phyloP scores from a whole-genome alignment of 1,284 basidiomycete species.

The Porodaedalea pini region DNA sequence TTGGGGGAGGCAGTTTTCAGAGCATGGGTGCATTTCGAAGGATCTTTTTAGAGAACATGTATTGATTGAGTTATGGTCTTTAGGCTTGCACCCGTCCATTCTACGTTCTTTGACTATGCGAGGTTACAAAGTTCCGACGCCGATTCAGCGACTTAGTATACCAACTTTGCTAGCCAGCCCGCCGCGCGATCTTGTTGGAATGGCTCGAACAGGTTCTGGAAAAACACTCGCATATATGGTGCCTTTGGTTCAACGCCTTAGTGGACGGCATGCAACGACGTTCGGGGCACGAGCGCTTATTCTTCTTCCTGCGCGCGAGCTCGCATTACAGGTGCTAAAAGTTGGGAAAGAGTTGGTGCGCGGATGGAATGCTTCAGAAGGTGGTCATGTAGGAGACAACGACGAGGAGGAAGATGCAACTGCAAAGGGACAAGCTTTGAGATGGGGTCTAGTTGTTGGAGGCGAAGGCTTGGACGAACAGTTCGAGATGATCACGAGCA shows the following conservation, averaged over 20 bases:
- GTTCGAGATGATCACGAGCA: slow-evolving; percentile 91
- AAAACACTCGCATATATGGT: slow-evolving; percentile 97
- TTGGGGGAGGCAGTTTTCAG: slow-evolving; percentile 83
- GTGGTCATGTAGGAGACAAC: slow-evolving; percentile 61
- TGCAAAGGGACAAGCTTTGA: slow-evolving; percentile 63
- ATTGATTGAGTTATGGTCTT: not conserved
- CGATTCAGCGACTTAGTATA: slow-evolving; percentile 91
- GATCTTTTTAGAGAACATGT: slow-evolving; percentile 3
- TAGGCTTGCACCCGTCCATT: slow-evolving; percentile 81
- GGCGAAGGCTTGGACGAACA: slow-evolving; percentile 96
- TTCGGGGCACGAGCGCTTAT: slow-evolving; percentile 90
- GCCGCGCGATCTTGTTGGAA: slow-evolving; percentile 93
- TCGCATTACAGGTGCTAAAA: slow-evolving; percentile 90
- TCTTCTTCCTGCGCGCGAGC: slow-evolving; percentile 88
- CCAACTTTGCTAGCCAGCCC: slow-evolving; percentile 83
- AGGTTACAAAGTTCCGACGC: slow-evolving; percentile 93
- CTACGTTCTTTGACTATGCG: slow-evolving; percentile 87
- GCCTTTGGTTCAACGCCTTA: slow-evolving; percentile 85
- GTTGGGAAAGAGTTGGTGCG: slow-evolving; percentile 92
- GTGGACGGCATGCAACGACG: slow-evolving; percentile 72
- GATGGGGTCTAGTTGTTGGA: slow-evolving; percentile 95
- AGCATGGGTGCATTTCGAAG: slow-evolving; percentile 69
- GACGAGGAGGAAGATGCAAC: slow-evolving; percentile 53
- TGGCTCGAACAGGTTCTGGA: slow-evolving; percentile 98
- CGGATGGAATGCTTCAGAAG: slow-evolving; percentile 63